Base-by-base conservation (phyloP, 768 basidiomycete genomes). In the Suillus cothurnatus region DNA sequence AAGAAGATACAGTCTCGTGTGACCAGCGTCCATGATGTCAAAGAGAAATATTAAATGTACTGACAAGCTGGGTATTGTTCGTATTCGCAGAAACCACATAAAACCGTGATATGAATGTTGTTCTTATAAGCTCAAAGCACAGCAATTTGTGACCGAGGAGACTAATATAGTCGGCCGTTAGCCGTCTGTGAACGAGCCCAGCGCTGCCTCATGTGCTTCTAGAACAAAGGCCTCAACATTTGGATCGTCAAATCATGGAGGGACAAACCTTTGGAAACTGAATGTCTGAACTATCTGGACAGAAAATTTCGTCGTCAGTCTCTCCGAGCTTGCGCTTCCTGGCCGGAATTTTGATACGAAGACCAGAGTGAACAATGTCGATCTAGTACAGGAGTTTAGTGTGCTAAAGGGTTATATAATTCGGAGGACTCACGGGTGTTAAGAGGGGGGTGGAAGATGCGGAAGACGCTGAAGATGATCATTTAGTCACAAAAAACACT, bases 241-340 rank as follows among this genome's bases (percentile, higher is more conserved):
- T 11, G 12, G 26, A 39, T 59, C 26, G 7, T 28, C 21, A 4
- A 39, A 39, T 23, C 21, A 49, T 39, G 15, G n/a, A 34, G 15
- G 17, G 38, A 23, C 64, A 23, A 17, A 71, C 74, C 67, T 75
- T 76, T 62, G 68, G 71, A 11, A 67, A 66, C 8, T 65, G 57
- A 31, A 59, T 17, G 36, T 61, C 19, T 23, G 39, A 8, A 3
- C 14, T 36, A 53, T 53, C 65, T 7, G 21, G 32, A 50, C 36
- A 12, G 15, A 6, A 14, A 0, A 19, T 63, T 4, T 68, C 68
- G 0, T 9, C 28, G 8, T 72, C 74, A 4, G 45, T 3, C 23
- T 70, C 73, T 19, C 71, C 66, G 17, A 69, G 34, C 57, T 77
- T 76, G 2, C 73, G 70, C 56, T 75, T 75, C 36, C 68, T 66